phyloP scores from a whole-genome alignment of 2,329 filamentous ascomycete genomes.

The Verticillium albo-atrum region DNA sequence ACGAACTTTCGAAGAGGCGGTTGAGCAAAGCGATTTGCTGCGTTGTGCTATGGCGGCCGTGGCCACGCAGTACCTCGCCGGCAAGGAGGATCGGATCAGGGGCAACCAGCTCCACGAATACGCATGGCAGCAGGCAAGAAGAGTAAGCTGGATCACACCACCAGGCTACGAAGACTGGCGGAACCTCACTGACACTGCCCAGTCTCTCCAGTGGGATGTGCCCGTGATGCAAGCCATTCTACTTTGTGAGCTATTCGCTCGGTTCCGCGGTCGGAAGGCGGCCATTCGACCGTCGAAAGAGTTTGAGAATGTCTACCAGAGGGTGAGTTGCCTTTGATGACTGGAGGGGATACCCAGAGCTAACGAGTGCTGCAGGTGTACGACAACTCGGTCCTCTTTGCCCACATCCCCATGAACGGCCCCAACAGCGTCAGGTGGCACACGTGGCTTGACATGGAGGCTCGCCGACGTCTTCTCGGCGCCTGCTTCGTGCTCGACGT shows the following conservation, averaged over 20 bases:
- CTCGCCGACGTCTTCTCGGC: constrained; percentile 47
- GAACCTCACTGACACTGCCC: constrained; percentile 10
- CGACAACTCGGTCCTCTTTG: constrained; percentile 23
- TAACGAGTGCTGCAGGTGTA: constrained; percentile 34
- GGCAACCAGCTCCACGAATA: constrained; percentile 47
- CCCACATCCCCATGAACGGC: constrained; percentile 13
- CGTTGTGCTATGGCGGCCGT: constrained; percentile 54
- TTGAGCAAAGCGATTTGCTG: constrained; percentile 37
- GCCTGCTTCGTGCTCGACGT: constrained; percentile 54
- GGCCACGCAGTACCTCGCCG: constrained; percentile 44
- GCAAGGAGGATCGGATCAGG: constrained; percentile 44
- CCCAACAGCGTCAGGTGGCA: constrained; percentile 38
- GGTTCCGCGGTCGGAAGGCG: constrained; percentile 49
- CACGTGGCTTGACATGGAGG: constrained; percentile 48
- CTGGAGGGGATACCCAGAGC: constrained; percentile 3
- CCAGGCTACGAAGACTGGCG: background rate
- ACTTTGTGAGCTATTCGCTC: constrained; percentile 50
- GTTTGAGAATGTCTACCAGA: constrained; percentile 48
- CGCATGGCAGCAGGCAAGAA: constrained; percentile 44
- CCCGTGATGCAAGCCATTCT: constrained; percentile 49
- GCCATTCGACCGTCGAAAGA: constrained; percentile 41
- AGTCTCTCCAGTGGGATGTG: constrained; percentile 45
- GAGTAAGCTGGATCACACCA: constrained; percentile 34
- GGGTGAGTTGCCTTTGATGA: constrained; percentile 38
- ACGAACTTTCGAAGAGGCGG: constrained; percentile 34